phyloP scores from a whole-genome alignment of 2,329 filamentous ascomycete species.

The Aspergillus sp. region DNA sequence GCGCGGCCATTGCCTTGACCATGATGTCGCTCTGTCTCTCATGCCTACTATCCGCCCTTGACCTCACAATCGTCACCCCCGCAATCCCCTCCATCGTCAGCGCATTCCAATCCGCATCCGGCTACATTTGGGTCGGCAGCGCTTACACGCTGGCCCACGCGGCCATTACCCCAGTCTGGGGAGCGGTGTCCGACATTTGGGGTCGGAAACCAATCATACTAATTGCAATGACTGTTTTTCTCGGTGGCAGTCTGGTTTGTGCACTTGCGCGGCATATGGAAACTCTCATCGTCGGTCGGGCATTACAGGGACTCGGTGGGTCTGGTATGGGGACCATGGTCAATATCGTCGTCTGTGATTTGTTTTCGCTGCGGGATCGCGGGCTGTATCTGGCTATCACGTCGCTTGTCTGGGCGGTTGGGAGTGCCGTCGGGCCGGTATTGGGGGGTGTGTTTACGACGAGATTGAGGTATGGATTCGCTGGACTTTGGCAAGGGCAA shows the following conservation, averaged over 20 bases:
- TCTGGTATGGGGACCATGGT: constrained; percentile 55
- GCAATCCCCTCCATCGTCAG: background rate
- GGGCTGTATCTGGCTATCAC: constrained; percentile 7
- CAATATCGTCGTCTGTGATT: constrained; percentile 55
- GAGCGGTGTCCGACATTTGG: background rate
- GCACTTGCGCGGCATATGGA: constrained; percentile 47
- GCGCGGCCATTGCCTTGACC: background rate
- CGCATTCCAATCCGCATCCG: background rate
- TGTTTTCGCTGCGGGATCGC: constrained; percentile 47
- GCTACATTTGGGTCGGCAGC: background rate
- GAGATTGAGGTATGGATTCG: background rate
- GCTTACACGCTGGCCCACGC: background rate
- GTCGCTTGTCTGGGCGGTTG: constrained; percentile 54
- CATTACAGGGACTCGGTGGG: constrained; percentile 55
- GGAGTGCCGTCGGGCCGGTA: constrained; percentile 40
- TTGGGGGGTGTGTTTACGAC: constrained; percentile 35
- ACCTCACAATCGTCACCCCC: background rate
- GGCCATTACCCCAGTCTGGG: background rate
- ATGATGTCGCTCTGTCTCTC: background rate
- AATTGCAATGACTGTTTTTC: constrained; percentile 43
- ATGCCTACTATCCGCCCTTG: background rate
- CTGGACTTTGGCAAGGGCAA: background rate
- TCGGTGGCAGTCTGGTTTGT: constrained; percentile 51
- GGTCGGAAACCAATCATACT: background rate
- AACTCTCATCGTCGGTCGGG: constrained; percentile 55